These are phyloP conservation scores for Sutorius australiensis DNA, from an alignment of 768 basidiomycete species.

Conservation along the genomic window DNA sequence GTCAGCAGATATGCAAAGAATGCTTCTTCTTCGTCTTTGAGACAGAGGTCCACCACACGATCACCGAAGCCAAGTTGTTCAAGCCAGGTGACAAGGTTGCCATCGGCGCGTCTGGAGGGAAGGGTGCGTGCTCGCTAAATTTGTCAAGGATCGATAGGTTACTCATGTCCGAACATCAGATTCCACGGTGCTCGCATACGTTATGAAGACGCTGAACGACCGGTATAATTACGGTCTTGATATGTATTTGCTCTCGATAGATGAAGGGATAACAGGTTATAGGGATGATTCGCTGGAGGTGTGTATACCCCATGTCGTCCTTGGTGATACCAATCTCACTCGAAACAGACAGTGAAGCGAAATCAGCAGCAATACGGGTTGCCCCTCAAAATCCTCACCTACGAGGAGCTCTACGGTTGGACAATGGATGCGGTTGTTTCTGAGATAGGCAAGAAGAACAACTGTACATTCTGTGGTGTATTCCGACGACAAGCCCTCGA, in stretches of 20 bases:
- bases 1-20: constrained; percentile 93
- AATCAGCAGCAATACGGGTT: constrained; percentile 95
- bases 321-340: constrained; percentile 3
- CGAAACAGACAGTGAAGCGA: constrained; percentile 84
- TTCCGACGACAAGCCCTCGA: constrained; percentile 96
- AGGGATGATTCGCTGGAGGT: constrained; percentile 97
- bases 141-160: not conserved
- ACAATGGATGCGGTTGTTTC: constrained; percentile 97
- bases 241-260: constrained; percentile 90
- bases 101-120: constrained; percentile 97
- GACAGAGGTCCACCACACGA: constrained; percentile 97
- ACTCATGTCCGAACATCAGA: constrained; percentile 45
- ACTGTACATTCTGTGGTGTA: constrained; percentile 99
- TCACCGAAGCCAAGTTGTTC: constrained; percentile 79
- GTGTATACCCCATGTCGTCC: constrained; percentile 6
- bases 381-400: constrained; percentile 93
- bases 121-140: constrained; percentile 53
- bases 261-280: constrained; percentile 98
- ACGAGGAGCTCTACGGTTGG: constrained; percentile 97
- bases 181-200: constrained; percentile 95
- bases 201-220: constrained; percentile 94
- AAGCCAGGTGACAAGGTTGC: constrained; percentile 88
- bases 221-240: constrained; percentile 91
- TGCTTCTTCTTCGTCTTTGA: constrained; percentile 98
- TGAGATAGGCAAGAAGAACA: constrained; percentile 95